These are phyloP conservation scores for Cavenderia fasciculata DNA, from an alignment of 78 protist genomes.

Conservation along the genomic window DNA sequence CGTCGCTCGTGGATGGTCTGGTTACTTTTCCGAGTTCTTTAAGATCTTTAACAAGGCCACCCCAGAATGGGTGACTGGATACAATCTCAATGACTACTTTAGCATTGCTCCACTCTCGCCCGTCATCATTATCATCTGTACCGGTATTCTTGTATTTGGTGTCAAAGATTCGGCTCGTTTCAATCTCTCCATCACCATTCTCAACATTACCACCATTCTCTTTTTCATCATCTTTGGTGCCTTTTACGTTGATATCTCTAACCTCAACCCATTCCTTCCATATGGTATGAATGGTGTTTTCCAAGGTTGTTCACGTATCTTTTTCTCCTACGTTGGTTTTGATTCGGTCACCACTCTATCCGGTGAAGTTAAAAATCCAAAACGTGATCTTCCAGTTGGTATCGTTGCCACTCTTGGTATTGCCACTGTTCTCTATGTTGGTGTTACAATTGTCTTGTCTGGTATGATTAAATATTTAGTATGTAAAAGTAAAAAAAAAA, in stretches of 20 bases:
- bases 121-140: conserved; percentile 34
- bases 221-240: conserved; percentile 69
- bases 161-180: conserved; percentile 58
- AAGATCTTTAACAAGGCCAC: not conserved
- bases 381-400: conserved; percentile 84
- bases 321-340: conserved; percentile 86
- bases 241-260: conserved; percentile 30
- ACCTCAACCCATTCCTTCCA: conserved; percentile 79
- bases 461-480: conserved; percentile 50
- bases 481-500: not conserved
- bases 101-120: conserved; percentile 36
- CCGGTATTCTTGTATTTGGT: conserved; percentile 70
- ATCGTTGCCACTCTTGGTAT: conserved; percentile 70
- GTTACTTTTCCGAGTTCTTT: conserved; percentile 24
- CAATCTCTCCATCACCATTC: conserved; percentile 26
- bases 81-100: not conserved
- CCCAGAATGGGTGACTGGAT: conserved; percentile 34
- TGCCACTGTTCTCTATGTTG: conserved; percentile 68
- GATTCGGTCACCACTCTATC: conserved; percentile 82
- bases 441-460: conserved; percentile 69
- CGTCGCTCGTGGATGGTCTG: conserved; percentile 86
- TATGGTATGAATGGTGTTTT: conserved; percentile 71
- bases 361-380: conserved; percentile 78
- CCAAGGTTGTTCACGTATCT: conserved; percentile 67
- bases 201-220: conserved; percentile 68